Percentiles rank a stretch among this genome's conserved stretches.
Evolutionary conservation across 805 yeast species (phyloP).

Genomic region (Saccharomycopsis babjevae): DNA sequence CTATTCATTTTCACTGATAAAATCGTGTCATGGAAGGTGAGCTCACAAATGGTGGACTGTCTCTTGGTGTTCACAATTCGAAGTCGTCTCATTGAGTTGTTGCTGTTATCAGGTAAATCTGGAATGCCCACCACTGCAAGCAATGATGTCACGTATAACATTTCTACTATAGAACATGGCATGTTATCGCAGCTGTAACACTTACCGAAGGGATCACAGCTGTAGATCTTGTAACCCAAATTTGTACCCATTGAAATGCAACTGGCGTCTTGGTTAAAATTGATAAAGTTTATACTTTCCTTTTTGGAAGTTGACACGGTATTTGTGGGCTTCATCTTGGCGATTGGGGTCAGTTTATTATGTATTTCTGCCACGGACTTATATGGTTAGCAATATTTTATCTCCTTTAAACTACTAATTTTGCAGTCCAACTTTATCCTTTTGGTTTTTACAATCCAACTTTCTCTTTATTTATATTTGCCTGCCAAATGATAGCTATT

Average conservation of each 20-base stretch:
- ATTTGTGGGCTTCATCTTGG: background rate
- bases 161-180: constrained; percentile 58
- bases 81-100: constrained; percentile 69
- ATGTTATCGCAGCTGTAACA: constrained; percentile 40
- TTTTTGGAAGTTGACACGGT: background rate
- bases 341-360: no score
- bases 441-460: no score
- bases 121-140: constrained; percentile 67
- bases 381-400: no score
- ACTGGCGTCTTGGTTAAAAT: constrained; percentile 66
- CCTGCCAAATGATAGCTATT: no score
- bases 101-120: constrained; percentile 36
- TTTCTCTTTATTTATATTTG: no score
- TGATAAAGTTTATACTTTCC: constrained; percentile 34
- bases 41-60: constrained; percentile 52
- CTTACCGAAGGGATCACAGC: constrained; percentile 57
- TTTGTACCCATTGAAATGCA: constrained; percentile 63
- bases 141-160: constrained; percentile 66
- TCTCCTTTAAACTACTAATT: no score
- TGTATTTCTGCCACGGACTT: no score
- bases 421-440: no score
- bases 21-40: constrained; percentile 56
- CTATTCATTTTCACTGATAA: constrained; percentile 55
- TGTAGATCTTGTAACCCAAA: constrained; percentile 54
- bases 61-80: constrained; percentile 73